Conservation (phyloP, 1,139 yeast genomes). For the Magnusiomyces clavatus region DNA sequence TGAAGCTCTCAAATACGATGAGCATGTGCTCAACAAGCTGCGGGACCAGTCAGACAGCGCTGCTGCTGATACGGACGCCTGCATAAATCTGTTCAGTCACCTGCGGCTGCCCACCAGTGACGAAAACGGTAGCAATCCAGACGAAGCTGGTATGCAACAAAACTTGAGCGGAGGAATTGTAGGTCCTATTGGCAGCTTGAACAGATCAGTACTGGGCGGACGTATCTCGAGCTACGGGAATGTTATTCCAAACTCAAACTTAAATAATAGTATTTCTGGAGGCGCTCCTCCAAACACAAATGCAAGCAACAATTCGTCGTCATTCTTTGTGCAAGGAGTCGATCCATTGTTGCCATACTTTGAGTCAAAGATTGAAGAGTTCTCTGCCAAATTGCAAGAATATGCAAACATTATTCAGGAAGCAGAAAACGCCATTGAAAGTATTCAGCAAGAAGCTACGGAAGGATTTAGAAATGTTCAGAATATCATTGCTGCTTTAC, state of each 20-base stretch:
- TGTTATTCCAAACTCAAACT: no score
- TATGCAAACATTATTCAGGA: conserved; percentile 58
- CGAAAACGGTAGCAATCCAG: conserved; percentile 7
- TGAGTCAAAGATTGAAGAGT: conserved; percentile 43
- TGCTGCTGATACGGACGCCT: conserved; percentile 51
- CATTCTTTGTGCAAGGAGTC: neutral
- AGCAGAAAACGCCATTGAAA: conserved; percentile 69
- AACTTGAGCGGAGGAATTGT: neutral
- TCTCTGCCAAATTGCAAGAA: conserved; percentile 53
- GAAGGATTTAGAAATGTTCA: conserved; percentile 35
- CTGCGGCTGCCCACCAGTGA: conserved; percentile 41
- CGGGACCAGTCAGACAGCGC: conserved; percentile 39
- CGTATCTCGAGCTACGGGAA: no score
- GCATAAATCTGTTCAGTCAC: conserved; percentile 59
- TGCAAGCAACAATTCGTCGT: conserved; percentile 9
- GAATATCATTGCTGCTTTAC: conserved; percentile 56
- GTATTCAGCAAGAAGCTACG: conserved; percentile 52
- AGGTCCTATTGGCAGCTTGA: neutral
- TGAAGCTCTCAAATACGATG: conserved; percentile 63
- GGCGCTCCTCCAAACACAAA: no score
- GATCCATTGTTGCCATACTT: conserved; percentile 49
- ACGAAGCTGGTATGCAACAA: no score
- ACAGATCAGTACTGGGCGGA: no score
- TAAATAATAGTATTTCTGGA: no score
- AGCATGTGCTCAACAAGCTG: conserved; percentile 43